Conservation (phyloP, 2,329 filamentous ascomycete genomes). For the Cercospora sp. region DNA sequence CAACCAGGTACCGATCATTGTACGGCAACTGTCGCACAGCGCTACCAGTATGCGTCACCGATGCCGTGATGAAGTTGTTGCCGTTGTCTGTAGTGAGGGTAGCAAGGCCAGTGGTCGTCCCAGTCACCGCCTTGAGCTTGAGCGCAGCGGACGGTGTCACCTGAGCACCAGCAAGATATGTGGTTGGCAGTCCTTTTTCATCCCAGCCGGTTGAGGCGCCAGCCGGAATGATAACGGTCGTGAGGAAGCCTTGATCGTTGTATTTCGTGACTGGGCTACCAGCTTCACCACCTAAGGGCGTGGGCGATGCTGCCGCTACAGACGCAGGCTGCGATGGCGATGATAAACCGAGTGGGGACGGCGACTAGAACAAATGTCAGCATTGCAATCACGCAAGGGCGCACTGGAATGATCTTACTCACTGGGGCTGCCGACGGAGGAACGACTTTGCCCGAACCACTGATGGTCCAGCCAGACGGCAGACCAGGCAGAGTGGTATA, state of each 20-base stretch:
- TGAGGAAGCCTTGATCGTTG: conserved; percentile 54
- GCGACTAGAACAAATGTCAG: conserved; percentile 36
- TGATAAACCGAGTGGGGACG: conserved; percentile 55
- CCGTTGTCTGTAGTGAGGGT: conserved; percentile 24
- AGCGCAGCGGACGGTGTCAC: conserved; percentile 13
- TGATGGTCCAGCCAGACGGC: conserved; percentile 79
- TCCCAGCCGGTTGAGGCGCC: conserved; percentile 49
- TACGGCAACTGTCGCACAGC: neutral
- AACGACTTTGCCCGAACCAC: conserved; percentile 74
- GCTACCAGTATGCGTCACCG: conserved; percentile 14
- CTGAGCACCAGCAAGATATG: conserved; percentile 31
- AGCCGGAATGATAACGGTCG: conserved; percentile 45
- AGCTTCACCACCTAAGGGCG: conserved; percentile 40
- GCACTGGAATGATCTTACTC: conserved; percentile 55
- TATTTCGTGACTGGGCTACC: conserved; percentile 48
- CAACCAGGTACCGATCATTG: neutral
- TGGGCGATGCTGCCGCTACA: conserved; percentile 48
- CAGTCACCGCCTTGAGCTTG: conserved; percentile 17
- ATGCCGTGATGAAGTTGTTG: conserved; percentile 22
- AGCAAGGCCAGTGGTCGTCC: conserved; percentile 15
- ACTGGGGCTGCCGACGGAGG: conserved; percentile 68
- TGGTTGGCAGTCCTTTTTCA: conserved; percentile 49
- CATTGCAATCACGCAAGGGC: conserved; percentile 19
- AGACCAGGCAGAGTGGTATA: conserved; percentile 58
- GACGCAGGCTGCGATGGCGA: conserved; percentile 52